Evolutionary conservation across 108 stramenopile species (phyloP).

Genomic region (Nitzschia sp.): DNA sequence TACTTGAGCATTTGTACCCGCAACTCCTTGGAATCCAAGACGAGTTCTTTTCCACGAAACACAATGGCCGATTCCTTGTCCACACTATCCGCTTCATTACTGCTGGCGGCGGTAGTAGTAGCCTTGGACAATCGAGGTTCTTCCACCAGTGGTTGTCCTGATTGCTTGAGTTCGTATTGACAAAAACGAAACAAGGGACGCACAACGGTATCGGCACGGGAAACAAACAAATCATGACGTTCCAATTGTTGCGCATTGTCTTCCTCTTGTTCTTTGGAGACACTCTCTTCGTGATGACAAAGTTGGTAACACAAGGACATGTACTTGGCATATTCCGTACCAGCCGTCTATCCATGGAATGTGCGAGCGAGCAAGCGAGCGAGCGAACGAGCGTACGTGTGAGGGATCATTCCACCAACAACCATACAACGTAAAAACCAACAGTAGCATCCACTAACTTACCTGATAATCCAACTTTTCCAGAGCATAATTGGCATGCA

Average conservation of each 20-base stretch:
- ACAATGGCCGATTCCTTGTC: constrained; percentile 31
- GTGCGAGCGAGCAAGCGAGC: no score
- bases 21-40: constrained; percentile 51
- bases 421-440: neutral
- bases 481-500: constrained; percentile 64
- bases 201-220: constrained; percentile 68
- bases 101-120: neutral
- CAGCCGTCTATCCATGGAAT: constrained; percentile 54
- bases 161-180: constrained; percentile 67
- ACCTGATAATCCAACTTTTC: constrained; percentile 52
- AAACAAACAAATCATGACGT: constrained; percentile 68
- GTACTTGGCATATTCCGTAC: constrained; percentile 53
- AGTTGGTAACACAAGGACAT: constrained; percentile 38
- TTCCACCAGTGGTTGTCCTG: constrained; percentile 29
- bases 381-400: no score
- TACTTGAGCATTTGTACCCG: constrained; percentile 44
- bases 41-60: constrained; percentile 61
- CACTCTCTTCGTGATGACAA: constrained; percentile 5
- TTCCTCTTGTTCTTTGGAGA: neutral
- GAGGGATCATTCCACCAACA: neutral
- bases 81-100: neutral
- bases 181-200: constrained; percentile 72
- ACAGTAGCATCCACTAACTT: constrained; percentile 7
- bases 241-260: constrained; percentile 45
- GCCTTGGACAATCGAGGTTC: constrained; percentile 29